phyloP scores from a whole-genome alignment of 495 filamentous ascomycete species.

The Penicillium ochrochloron region DNA sequence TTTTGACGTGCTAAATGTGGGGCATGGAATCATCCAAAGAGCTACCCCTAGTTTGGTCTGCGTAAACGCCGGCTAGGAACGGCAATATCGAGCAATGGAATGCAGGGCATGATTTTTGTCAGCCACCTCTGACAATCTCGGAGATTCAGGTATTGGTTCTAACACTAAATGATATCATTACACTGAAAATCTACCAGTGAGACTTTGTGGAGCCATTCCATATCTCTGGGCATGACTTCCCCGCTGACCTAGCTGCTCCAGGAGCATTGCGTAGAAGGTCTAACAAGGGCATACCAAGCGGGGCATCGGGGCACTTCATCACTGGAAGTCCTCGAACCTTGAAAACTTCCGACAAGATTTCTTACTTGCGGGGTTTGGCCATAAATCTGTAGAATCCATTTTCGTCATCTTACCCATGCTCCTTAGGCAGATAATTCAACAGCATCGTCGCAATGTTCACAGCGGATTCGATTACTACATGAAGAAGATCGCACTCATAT shows the following conservation, averaged over 20 bases:
- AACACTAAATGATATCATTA: constrained; percentile 7
- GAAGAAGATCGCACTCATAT: no score
- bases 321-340: neutral
- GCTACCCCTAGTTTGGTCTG: constrained; percentile 2
- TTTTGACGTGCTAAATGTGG: constrained; percentile 28
- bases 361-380: neutral
- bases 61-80: constrained; percentile 16
- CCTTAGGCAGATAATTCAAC: no score
- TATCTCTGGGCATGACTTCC: neutral
- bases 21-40: constrained; percentile 24
- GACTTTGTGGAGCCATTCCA: neutral
- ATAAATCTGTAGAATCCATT: neutral
- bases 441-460: no score
- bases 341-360: neutral
- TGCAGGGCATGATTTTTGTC: constrained; percentile 15
- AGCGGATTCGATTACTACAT: no score
- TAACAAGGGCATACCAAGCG: neutral
- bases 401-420: neutral
- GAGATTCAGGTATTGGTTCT: neutral
- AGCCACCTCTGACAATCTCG: neutral
- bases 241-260: neutral
- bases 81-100: constrained; percentile 19
- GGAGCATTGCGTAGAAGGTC: neutral
- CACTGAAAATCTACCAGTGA: neutral
- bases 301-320: neutral